Evolutionary conservation across 2,329 filamentous ascomycete genomes (phyloP), one percentile per base, ranked within the genome.

Genomic region (Aspergillus spinulosporus): DNA sequence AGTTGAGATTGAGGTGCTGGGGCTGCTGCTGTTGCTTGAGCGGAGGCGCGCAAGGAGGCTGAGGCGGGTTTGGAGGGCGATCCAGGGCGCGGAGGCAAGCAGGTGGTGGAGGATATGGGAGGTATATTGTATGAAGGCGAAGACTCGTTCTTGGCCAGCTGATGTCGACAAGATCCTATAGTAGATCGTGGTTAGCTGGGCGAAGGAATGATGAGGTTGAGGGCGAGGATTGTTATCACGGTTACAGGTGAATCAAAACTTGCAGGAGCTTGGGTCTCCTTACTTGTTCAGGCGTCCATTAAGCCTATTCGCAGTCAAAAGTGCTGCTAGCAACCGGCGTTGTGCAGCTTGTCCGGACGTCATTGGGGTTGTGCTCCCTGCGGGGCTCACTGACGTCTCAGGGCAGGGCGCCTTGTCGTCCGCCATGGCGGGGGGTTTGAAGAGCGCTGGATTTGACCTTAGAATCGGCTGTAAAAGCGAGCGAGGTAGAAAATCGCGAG

Each of bases 101-200:
- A 89, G 77, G 60, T 85, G 81, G 52, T 84, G 81, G 39, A 84
- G 78, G 58, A 83, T 80, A 59, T 85, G 85, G 53, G 87, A 80
- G 58, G 80, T 75, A 77, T 92, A 93, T 75, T 86, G 84, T 59
- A 87, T 71, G 63, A 88, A 84, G 60, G 87, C 82, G 64, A 92
- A 84, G 59, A 86, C 78, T 48, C 83, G 82, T 74, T 92, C 89
- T 71, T 88, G 84, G 67, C 88, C 88, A 36, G 81, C 73, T 44
- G 88, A 84, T 7, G 87, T 88, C 61, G 84, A 82, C 64, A 91
- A 78, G 68, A 88, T 84, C 62, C 85, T 85, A 67, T 40, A 26
- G 37, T 12, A 28, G 31, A 32, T 36, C 34, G 12, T 51, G 5
- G 49, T 62, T 56, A 61, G 58, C 54, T n/a, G 4, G 34, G 34